phyloP scores from a whole-genome alignment of 1,284 basidiomycete species.

The Ustilago curta region DNA sequence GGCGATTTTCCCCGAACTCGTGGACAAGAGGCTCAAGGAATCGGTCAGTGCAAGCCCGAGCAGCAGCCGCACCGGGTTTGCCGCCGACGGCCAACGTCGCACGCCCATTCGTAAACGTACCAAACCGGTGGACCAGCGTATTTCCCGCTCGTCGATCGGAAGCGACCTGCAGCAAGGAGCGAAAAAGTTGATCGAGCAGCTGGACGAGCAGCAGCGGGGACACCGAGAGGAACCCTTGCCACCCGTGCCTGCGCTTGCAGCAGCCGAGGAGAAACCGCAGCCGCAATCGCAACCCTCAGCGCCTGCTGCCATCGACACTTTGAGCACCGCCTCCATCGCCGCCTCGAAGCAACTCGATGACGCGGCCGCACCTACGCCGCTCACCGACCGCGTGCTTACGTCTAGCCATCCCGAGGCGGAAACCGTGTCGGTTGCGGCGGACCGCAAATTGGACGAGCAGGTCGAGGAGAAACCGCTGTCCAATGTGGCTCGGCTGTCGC shows the following conservation, averaged over 20 bases:
- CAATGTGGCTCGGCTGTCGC: conserved; percentile 55
- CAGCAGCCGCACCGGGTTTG: conserved; percentile 3
- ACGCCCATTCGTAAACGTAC: conserved; percentile 86
- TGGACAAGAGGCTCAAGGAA: conserved; percentile 85
- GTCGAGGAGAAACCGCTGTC: conserved; percentile 40
- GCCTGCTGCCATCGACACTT: conserved; percentile 17
- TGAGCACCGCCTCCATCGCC: conserved; percentile 66
- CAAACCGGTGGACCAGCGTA: conserved; percentile 82
- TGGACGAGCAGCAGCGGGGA: conserved; percentile 31
- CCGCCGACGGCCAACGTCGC: conserved; percentile 71
- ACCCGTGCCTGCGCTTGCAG: not conserved
- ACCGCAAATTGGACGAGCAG: conserved; percentile 43
- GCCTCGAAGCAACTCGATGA: conserved; percentile 54
- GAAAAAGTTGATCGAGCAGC: conserved; percentile 46
- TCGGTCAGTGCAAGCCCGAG: conserved; percentile 16
- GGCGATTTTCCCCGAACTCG: conserved; percentile 81
- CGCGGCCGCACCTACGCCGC: conserved; percentile 64
- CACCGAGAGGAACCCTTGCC: not conserved
- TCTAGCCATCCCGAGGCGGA: conserved; percentile 25
- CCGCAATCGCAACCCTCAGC: conserved; percentile 3
- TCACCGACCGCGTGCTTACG: conserved; percentile 67
- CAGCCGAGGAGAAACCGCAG: conserved; percentile 1
- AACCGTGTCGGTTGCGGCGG: conserved; percentile 21
- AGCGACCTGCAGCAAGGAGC: conserved; percentile 42
- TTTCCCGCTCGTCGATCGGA: conserved; percentile 54